Percentiles rank a stretch among this genome's conserved stretches.
Conservation (phyloP, 768 basidiomycete genomes). For the Suillus americanus region DNA sequence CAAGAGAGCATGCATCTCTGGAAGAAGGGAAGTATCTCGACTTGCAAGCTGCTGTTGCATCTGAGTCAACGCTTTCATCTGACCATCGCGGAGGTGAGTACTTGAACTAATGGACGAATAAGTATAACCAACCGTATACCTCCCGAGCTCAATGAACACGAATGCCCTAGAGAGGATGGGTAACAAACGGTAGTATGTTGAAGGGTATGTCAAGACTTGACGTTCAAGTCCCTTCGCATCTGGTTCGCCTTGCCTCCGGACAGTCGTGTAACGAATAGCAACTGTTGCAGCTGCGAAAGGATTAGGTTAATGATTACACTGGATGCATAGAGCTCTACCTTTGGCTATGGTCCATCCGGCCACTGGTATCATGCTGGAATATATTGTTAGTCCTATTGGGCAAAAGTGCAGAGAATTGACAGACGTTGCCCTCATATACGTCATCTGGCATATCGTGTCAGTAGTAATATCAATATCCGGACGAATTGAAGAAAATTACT, state of each 20-base stretch:
- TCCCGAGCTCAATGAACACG: conserved; percentile 65
- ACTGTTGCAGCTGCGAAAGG: conserved; percentile 50
- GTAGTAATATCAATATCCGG: neutral
- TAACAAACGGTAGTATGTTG: conserved; percentile 68
- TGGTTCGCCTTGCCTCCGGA: conserved; percentile 64
- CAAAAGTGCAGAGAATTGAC: neutral
- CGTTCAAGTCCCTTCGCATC: conserved; percentile 55
- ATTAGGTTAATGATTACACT: neutral
- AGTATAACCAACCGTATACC: conserved; percentile 46
- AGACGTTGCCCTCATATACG: conserved; percentile 68
- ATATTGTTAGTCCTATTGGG: neutral
- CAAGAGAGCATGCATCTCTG: conserved; percentile 70
- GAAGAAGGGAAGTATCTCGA: conserved; percentile 62
- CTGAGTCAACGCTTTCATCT: conserved; percentile 51
- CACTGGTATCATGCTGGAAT: conserved; percentile 57
- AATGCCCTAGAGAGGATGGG: conserved; percentile 70
- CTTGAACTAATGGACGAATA: neutral
- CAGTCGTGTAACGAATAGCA: conserved; percentile 69
- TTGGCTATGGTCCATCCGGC: conserved; percentile 65
- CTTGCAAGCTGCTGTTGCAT: conserved; percentile 49
- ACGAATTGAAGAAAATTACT: conserved; percentile 38
- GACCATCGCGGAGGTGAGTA: neutral
- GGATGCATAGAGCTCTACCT: conserved; percentile 37
- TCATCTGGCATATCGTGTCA: conserved; percentile 47
- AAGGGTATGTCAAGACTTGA: conserved; percentile 73